phyloP scores from a whole-genome alignment of 345 rosid species.

The Salix caprea region DNA sequence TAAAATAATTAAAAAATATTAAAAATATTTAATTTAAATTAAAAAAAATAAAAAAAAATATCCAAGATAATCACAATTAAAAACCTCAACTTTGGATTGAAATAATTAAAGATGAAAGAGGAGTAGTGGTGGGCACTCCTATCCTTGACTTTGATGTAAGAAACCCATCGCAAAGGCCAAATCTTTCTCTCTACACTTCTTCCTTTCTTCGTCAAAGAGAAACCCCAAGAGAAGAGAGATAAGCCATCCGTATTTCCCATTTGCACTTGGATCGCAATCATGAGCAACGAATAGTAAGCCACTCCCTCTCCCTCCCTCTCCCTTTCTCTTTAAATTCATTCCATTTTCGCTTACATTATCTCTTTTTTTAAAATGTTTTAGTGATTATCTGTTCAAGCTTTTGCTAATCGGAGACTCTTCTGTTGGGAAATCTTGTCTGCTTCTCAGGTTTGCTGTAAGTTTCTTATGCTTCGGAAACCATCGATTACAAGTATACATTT shows the following conservation, averaged over 20 bases:
- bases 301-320: neutral
- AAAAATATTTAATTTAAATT: no score
- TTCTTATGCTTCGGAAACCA: neutral
- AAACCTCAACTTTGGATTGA: no score
- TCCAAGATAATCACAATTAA: no score
- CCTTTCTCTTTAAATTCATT: neutral
- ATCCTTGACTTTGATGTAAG: neutral
- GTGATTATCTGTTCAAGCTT: slow-evolving; percentile 78
- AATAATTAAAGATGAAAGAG: no score
- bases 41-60: no score
- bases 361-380: slow-evolving; percentile 18
- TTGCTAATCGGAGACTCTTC: slow-evolving; percentile 79
- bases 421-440: slow-evolving; percentile 76
- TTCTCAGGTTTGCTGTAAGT: slow-evolving; percentile 75
- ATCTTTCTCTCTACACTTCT: neutral
- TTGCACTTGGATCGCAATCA: slow-evolving; percentile 10
- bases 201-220: neutral
- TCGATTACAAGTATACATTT: neutral
- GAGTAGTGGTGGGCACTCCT: neutral
- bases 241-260: neutral
- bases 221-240: neutral
- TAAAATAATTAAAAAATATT: no score
- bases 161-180: neutral
- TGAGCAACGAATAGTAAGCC: slow-evolving; percentile 29
- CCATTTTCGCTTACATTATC: neutral